Evolutionary conservation across 768 basidiomycete species (phyloP).

Genomic region (Leucogyrophana mollusca): DNA sequence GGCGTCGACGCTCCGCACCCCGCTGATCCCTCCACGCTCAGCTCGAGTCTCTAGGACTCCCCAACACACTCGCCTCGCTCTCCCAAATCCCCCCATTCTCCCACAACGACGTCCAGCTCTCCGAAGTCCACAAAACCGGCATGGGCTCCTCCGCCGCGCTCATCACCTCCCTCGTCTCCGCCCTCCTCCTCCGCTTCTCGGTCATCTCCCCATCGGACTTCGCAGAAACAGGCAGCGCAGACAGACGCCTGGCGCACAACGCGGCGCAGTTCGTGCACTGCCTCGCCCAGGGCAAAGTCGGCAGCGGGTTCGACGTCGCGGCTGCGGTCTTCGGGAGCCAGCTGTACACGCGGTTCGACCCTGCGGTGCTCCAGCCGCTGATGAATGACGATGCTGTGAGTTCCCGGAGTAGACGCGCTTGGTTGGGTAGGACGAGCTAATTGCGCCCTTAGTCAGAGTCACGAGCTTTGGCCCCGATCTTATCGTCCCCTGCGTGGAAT

Average conservation of each 20-base stretch:
- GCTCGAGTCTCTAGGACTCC: constrained; percentile 63
- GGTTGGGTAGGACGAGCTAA: constrained; percentile 19
- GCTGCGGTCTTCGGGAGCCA: constrained; percentile 95
- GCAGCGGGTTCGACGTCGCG: constrained; percentile 95
- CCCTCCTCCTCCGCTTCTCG: constrained; percentile 73
- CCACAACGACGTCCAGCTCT: constrained; percentile 63
- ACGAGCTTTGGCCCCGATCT: constrained; percentile 40
- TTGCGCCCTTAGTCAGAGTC: constrained; percentile 11
- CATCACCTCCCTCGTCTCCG: constrained; percentile 91
- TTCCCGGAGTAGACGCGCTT: constrained; percentile 24
- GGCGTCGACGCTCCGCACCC: background rate
- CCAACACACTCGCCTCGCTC: constrained; percentile 64
- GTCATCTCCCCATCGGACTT: constrained; percentile 57
- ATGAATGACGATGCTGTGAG: constrained; percentile 57
- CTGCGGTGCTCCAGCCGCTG: constrained; percentile 61
- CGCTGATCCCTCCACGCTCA: constrained; percentile 25
- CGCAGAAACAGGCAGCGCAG: constrained; percentile 39
- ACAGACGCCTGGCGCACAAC: constrained; percentile 78
- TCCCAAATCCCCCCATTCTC: constrained; percentile 73
- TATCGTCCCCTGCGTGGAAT: constrained; percentile 74
- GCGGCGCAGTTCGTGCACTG: constrained; percentile 94
- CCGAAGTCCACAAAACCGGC: constrained; percentile 95
- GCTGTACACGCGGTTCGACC: constrained; percentile 84
- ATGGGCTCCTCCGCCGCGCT: constrained; percentile 96
- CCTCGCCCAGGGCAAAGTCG: constrained; percentile 96